phyloP scores from a whole-genome alignment of 306 rosid genomes.

The Trifolium repens region DNA sequence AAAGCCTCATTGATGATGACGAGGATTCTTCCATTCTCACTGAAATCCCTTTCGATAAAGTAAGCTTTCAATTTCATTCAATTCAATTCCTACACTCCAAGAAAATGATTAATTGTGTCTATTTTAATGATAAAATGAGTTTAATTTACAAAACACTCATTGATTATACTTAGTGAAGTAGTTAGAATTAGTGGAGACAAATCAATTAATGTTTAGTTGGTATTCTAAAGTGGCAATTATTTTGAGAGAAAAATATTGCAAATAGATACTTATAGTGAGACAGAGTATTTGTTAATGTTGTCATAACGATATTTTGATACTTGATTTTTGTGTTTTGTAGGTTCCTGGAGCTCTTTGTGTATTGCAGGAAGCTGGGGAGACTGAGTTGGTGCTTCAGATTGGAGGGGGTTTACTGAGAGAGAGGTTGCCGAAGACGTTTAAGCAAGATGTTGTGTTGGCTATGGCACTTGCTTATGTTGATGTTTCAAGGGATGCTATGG shows the following conservation, averaged over 20 bases:
- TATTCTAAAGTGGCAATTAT: too few species aligned
- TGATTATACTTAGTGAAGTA: too few species aligned
- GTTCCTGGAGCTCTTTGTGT: conserved; percentile 95
- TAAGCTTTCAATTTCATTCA: conserved; percentile 26
- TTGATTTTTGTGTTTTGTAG: conserved; percentile 44
- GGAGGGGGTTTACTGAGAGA: conserved; percentile 83
- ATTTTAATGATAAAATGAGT: too few species aligned
- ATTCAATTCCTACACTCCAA: not conserved
- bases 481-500: conserved; percentile 92
- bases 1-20: conserved; percentile 68
- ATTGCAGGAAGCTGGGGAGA: conserved; percentile 92
- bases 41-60: conserved; percentile 90
- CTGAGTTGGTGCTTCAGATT: conserved; percentile 70
- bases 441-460: conserved; percentile 90
- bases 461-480: conserved; percentile 91
- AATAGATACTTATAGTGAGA: too few species aligned
- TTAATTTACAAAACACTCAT: too few species aligned
- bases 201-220: too few species aligned
- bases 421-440: conserved; percentile 86
- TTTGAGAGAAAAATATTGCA: too few species aligned
- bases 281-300: not conserved
- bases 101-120: not conserved
- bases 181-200: too few species aligned
- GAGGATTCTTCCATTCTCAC: conserved; percentile 67
- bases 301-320: not conserved